phyloP scores from a whole-genome alignment of 1,284 basidiomycete species.

The Naganishia sp. region DNA sequence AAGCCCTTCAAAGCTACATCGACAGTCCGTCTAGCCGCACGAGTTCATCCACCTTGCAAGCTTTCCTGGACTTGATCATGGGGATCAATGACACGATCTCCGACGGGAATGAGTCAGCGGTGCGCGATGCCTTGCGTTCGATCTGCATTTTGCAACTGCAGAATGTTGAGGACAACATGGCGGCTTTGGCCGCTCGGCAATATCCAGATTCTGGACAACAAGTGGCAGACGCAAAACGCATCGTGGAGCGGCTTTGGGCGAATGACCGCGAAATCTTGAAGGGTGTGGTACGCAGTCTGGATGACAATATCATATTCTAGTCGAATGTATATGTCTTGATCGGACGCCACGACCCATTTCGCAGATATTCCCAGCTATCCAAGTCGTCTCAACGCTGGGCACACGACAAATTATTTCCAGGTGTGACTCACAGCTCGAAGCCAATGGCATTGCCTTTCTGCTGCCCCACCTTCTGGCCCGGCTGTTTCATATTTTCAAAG shows the following conservation, averaged over 20 bases:
- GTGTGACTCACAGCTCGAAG: conserved; percentile 28
- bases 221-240: conserved; percentile 15
- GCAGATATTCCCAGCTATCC: conserved; percentile 30
- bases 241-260: conserved; percentile 12
- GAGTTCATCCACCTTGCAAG: conserved; percentile 9
- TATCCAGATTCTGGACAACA: neutral
- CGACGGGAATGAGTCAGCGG: conserved; percentile 10
- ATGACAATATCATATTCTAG: conserved; percentile 57
- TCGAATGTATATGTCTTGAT: conserved; percentile 27
- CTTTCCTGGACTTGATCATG: conserved; percentile 28
- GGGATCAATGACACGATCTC: conserved; percentile 42
- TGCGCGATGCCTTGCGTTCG: neutral
- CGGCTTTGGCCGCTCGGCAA: conserved; percentile 25
- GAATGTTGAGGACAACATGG: conserved; percentile 33
- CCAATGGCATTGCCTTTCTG: conserved; percentile 28
- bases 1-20: conserved; percentile 34
- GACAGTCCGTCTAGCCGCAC: conserved; percentile 33
- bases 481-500: conserved; percentile 35
- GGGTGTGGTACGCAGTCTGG: conserved; percentile 57
- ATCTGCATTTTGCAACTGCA: conserved; percentile 24
- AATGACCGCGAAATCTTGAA: conserved; percentile 5
- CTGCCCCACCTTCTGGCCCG: conserved; percentile 31
- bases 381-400: neutral
- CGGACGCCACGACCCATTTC: conserved; percentile 30
- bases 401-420: neutral